phyloP scores from a whole-genome alignment of 805 yeast genomes.

The Clavispora asparagi region DNA sequence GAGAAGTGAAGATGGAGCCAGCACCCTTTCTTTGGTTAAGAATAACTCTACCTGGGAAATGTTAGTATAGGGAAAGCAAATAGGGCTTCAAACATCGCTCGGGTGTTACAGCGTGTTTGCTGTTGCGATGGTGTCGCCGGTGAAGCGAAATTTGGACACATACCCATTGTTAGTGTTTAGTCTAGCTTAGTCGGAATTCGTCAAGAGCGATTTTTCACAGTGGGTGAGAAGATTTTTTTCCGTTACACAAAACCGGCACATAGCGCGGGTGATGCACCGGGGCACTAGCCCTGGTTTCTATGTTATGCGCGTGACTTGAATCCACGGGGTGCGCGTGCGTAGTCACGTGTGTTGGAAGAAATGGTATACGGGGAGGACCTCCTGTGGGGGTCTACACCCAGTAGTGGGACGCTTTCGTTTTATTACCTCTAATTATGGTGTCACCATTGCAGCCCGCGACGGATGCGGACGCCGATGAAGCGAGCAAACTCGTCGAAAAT shows the following conservation, averaged over 20 bases:
- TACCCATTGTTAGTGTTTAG: constrained; percentile 18
- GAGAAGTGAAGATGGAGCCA: constrained; percentile 7
- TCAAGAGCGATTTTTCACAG: not conserved
- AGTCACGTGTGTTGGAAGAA: not conserved
- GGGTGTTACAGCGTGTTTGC: not conserved
- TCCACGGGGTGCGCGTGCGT: not conserved
- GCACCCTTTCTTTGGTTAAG: constrained; percentile 9
- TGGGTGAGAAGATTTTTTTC: not conserved
- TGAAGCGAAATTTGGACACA: constrained; percentile 1
- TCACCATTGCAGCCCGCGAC: constrained; percentile 38
- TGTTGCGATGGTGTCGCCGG: not conserved
- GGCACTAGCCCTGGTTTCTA: constrained; percentile 10
- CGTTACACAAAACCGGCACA: constrained; percentile 10
- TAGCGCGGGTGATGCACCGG: constrained; percentile 1
- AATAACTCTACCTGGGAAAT: constrained; percentile 5
- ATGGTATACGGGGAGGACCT: no score
- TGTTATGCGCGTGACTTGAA: no score
- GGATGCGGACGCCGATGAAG: constrained; percentile 55
- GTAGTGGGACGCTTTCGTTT: no score
- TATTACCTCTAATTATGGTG: not conserved
- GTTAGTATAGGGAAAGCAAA: constrained; percentile 1
- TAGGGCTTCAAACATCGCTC: not conserved
- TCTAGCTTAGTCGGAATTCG: constrained; percentile 4
- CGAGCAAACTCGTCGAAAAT: constrained; percentile 63
- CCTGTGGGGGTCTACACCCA: no score